Evolutionary conservation across 129 eudicot species (phyloP), one percentile per base, ranked within the genome.

Genomic region (Flaveria sonorensis): DNA sequence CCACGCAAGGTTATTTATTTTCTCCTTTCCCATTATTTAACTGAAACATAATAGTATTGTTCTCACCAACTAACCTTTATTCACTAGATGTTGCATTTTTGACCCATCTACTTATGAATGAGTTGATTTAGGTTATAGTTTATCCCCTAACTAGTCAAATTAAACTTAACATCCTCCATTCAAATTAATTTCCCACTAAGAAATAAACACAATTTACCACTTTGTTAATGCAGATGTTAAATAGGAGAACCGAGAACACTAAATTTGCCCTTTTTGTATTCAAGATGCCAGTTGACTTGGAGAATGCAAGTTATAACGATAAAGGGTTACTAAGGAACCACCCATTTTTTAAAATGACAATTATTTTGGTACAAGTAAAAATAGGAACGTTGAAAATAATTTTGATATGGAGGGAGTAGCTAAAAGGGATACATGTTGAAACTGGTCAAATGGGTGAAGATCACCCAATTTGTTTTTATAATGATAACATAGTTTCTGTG

Each of bases 1-100:
- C 86, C 97, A 20, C 96, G 97, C 80, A 94, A 94, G 99, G 99
- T 94, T 81, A 16, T 39, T 26, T 80, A 7, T 42, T 73, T 23
- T 13, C 13, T 66, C 43, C 43, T 26, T 47, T 60, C 40, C 51
- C 71, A 24, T 24, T n/a, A n/a, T 55, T 21, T 9, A 55, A 32
- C 36, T 39, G 20, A 18, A 18, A 32, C 23, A 46, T 52, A 72
- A 16, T 36, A 55, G 2, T 55, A 72, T 72, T 53, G 15, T 64
- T 70, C 26, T 70, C 15, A 20, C 3, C 68, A 48, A 16, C 13
- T 46, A n/a, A 15, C 20, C 26, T 62, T 24, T 42, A 14, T 11
- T 61, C 68, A 26, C 68, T 4, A 23, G 68, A 24, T n/a, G 19
- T 11, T 61, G 68, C 68, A 61, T 61, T 24, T 61, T 23, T 61